Evolutionary conservation across 2,329 filamentous ascomycete genomes (phyloP), one percentile per base, ranked within the genome.

Genomic region (Trichoderma sp.): DNA sequence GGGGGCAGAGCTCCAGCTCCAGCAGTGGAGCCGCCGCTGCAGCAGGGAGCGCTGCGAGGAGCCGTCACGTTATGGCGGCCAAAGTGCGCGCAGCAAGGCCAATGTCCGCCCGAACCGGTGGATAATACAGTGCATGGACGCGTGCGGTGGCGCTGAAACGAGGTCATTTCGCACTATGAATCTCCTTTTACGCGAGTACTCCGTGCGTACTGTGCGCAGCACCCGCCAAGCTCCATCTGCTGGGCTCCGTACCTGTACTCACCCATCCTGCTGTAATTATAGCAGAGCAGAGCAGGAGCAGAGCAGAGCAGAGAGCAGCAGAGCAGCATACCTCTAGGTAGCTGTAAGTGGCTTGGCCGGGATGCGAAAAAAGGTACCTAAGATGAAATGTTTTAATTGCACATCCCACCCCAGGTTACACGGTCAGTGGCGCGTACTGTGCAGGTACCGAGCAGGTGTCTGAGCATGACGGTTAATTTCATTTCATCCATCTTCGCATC

Each of bases 381-480:
- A 47, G 43, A 53, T 47, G 11, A 35, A 35, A 13, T 31, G 21
- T 59, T 57, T 68, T 68, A 57, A 68, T 68, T 68, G 66, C 66
- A 47, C 60, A 55, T 68, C 58, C 66, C 66, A 61, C 29, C 47
- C 47, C 19, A 24, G 55, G 65, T 47, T 61, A 49, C 66, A 68
- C 66, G 58, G 58, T 27, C 58, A 67, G 63, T 67, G 63, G 63
- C 61, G 49, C 61, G 33, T 56, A 64, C 55, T 58, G 63, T 67
- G 40, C 55, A 57, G 40, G 52, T 58, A 66, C 40, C 40, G 40
- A 8, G 55, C 29, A 35, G 63, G 52, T 14, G 53, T 43, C 33
- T 19, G n/a, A 66, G 63, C 53, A 59, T 67, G 40, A 58, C 35
- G n/a, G 63, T 67, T 67, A 67, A 67, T 67, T 67, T 67, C 37